These are phyloP conservation scores for Botrytis medusae DNA, from an alignment of 2,329 filamentous ascomycete species.

Conservation along the genomic window DNA sequence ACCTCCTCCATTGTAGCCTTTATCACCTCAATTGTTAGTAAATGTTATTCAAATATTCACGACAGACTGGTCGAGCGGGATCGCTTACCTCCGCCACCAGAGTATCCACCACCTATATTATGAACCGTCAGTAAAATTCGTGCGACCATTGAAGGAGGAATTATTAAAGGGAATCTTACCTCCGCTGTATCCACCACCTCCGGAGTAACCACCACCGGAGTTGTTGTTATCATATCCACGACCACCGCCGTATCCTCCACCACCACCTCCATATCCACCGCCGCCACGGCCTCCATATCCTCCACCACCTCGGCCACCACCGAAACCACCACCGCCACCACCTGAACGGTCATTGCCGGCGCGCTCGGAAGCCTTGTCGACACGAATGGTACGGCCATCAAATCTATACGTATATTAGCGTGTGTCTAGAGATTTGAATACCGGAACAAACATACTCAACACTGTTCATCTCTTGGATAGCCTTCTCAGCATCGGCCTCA, in stretches of 20 bases:
- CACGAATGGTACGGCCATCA: constrained; percentile 89
- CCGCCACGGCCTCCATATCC: constrained; percentile 43
- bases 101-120: constrained; percentile 18
- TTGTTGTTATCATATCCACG: constrained; percentile 42
- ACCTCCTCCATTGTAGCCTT: constrained; percentile 21
- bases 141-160: not conserved
- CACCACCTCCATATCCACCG: constrained; percentile 50
- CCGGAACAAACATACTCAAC: constrained; percentile 67
- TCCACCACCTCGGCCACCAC: constrained; percentile 42
- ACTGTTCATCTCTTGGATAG: constrained; percentile 81
- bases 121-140: not conserved
- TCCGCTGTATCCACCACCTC: constrained; percentile 30
- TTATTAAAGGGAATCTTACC: constrained; percentile 4
- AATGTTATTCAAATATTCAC: constrained; percentile 10
- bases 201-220: constrained; percentile 28
- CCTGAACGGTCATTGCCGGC: constrained; percentile 43
- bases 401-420: constrained; percentile 57
- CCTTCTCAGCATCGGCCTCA: constrained; percentile 72
- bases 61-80: constrained; percentile 18
- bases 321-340: constrained; percentile 41
- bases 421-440: constrained; percentile 13
- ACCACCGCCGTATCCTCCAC: constrained; percentile 43
- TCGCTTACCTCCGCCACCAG: constrained; percentile 32
- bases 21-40: constrained; percentile 21
- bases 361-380: constrained; percentile 78